These are phyloP conservation scores for Huntiella abstrusa DNA, from an alignment of 2,329 filamentous ascomycete species.

Conservation along the genomic window DNA sequence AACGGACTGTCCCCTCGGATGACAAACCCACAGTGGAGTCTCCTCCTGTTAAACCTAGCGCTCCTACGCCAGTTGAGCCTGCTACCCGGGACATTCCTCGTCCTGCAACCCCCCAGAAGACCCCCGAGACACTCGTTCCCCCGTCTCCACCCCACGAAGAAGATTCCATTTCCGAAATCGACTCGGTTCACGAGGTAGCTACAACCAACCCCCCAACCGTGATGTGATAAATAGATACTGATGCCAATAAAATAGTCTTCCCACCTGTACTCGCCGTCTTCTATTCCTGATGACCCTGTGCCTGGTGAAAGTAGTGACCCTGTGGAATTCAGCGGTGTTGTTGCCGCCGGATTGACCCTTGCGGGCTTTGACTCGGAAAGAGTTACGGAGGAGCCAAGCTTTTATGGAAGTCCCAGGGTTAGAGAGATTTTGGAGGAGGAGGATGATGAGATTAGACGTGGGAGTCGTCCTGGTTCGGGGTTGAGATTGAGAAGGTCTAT, in stretches of 20 bases:
- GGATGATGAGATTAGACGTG: neutral
- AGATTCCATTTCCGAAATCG: conserved; percentile 10
- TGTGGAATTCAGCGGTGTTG: conserved; percentile 6
- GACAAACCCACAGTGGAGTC: no score
- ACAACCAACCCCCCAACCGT: neutral
- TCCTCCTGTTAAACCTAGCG: no score
- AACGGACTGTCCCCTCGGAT: neutral
- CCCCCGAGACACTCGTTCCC: no score
- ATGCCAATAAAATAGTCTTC: conserved; percentile 8
- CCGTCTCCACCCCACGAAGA: neutral
- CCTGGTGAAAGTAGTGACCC: neutral
- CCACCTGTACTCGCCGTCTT: conserved; percentile 7
- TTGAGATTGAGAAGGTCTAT: conserved; percentile 47
- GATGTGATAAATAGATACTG: conserved; percentile 2
- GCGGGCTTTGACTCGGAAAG: conserved; percentile 1
- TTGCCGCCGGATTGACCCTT: conserved; percentile 5
- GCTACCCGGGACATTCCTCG: no score
- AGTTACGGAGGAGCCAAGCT: conserved; percentile 5
- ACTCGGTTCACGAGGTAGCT: conserved; percentile 8
- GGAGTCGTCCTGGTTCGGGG: neutral
- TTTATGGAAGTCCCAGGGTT: conserved; percentile 1
- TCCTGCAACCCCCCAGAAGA: no score
- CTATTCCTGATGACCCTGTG: conserved; percentile 2
- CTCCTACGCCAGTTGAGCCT: no score
- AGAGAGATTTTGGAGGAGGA: neutral